phyloP scores from a whole-genome alignment of 495 filamentous ascomycete species.

The Venustampulla echinocandica region DNA sequence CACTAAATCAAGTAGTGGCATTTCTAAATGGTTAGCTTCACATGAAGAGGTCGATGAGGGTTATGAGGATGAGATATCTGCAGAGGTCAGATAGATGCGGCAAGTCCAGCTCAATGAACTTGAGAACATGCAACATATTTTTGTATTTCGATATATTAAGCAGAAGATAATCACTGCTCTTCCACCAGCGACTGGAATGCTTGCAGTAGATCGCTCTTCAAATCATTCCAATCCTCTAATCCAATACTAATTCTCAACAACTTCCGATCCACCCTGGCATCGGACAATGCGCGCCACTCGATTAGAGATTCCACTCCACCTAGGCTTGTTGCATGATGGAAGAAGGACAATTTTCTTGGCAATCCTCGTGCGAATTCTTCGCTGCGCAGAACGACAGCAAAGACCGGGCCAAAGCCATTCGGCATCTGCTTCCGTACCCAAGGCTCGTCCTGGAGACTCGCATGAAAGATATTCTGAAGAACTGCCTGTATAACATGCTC shows the following conservation, averaged over 20 bases:
- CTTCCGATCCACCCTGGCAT: constrained; percentile 59
- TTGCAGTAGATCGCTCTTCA: constrained; percentile 62
- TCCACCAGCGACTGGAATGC: constrained; percentile 51
- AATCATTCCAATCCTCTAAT: constrained; percentile 78
- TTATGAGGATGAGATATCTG: no score
- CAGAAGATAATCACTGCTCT: constrained; percentile 23
- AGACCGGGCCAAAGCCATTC: constrained; percentile 81
- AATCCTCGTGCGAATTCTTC: constrained; percentile 53
- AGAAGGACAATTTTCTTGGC: constrained; percentile 69
- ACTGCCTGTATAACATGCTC: no score
- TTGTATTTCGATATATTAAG: no score
- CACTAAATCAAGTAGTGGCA: no score
- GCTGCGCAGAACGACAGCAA: constrained; percentile 57
- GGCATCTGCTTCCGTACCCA: constrained; percentile 92
- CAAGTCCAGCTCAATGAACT: no score
- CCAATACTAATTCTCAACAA: constrained; percentile 80
- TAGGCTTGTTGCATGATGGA: constrained; percentile 90
- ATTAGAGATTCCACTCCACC: constrained; percentile 92
- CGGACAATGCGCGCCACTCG: constrained; percentile 82
- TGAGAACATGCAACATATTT: no score
- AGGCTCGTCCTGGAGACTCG: constrained; percentile 57
- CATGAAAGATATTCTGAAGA: constrained; percentile 60
- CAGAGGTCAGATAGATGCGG: no score
- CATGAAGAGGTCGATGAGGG: no score
- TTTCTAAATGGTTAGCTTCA: no score